These are phyloP conservation scores for Hypoxylon intermedium DNA, from an alignment of 495 filamentous ascomycete genomes.

Conservation along the genomic window DNA sequence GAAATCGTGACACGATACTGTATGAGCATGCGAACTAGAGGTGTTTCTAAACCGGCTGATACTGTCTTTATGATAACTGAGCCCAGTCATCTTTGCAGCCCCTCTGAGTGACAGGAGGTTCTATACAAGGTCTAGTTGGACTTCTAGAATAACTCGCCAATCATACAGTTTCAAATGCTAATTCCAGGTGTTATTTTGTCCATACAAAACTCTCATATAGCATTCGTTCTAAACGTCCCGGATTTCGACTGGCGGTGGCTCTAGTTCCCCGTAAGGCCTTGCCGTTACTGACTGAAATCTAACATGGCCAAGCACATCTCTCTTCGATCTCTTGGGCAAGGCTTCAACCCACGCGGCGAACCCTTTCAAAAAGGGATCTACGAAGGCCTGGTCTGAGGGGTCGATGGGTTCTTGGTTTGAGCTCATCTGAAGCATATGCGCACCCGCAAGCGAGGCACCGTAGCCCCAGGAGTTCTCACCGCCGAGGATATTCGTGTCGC, in stretches of 20 bases:
- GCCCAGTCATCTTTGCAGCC: background rate
- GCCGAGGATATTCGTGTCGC: constrained; percentile 23
- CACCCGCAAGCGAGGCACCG: constrained; percentile 29
- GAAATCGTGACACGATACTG: background rate
- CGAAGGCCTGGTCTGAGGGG: constrained; percentile 15
- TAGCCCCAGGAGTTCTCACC: constrained; percentile 22
- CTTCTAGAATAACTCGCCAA: background rate
- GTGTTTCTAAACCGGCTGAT: background rate
- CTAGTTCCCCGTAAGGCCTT: constrained; percentile 9
- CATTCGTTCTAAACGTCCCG: background rate
- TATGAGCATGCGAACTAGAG: background rate
- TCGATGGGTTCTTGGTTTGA: constrained; percentile 62
- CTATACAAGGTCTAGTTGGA: background rate
- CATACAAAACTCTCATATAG: too few species aligned
- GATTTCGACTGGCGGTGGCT: constrained; percentile 1
- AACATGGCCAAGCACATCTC: constrained; percentile 29
- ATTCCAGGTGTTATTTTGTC: too few species aligned
- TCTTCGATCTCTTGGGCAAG: constrained; percentile 17
- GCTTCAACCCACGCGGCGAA: constrained; percentile 25
- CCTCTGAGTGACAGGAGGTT: background rate
- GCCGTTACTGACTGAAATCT: constrained; percentile 12
- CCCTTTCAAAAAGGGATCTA: constrained; percentile 23
- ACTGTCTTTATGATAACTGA: background rate
- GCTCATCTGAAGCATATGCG: constrained; percentile 56
- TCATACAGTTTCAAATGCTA: too few species aligned